These are phyloP conservation scores for Ulota crispa DNA, from an alignment of 225 moss, liverwort and hornwort species.

Conservation along the genomic window DNA sequence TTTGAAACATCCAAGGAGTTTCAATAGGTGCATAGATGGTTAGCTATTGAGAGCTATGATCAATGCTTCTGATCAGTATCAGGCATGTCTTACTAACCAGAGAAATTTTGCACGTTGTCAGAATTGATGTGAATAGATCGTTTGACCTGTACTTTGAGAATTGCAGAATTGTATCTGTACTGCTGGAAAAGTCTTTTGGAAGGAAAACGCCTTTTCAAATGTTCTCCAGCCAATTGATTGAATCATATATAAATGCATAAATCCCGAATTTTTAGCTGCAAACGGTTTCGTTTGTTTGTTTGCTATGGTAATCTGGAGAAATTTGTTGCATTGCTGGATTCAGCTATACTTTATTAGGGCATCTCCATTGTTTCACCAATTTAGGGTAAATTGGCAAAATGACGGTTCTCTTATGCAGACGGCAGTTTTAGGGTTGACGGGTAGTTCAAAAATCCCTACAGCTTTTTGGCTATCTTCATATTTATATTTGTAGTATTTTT, in stretches of 20 bases:
- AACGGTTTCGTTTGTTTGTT: too few species aligned
- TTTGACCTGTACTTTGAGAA: not conserved
- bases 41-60: conserved; percentile 17
- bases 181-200: not conserved
- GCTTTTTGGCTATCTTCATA: too few species aligned
- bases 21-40: conserved; percentile 20
- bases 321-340: not conserved
- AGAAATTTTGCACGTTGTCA: not conserved
- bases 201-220: conserved; percentile 3
- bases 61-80: conserved; percentile 3
- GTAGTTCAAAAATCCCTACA: too few species aligned
- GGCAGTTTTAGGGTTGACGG: too few species aligned
- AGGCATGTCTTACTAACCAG: conserved; percentile 7
- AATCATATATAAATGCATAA: not conserved
- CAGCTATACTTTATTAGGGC: too few species aligned
- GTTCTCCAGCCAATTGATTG: conserved; percentile 7
- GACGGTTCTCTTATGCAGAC: too few species aligned
- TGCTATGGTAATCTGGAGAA: not conserved
- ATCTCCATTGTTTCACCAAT: too few species aligned
- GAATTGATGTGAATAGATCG: conserved; percentile 12
- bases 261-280: not conserved
- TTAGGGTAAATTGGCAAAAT: too few species aligned
- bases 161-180: not conserved
- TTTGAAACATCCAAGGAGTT: conserved; percentile 12
- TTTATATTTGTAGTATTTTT: too few species aligned